A percentile compares a stretch with the other conserved stretches of the same genome.
phyloP scores from a whole-genome alignment of 148 eudicot species.

The Cornus florida region DNA sequence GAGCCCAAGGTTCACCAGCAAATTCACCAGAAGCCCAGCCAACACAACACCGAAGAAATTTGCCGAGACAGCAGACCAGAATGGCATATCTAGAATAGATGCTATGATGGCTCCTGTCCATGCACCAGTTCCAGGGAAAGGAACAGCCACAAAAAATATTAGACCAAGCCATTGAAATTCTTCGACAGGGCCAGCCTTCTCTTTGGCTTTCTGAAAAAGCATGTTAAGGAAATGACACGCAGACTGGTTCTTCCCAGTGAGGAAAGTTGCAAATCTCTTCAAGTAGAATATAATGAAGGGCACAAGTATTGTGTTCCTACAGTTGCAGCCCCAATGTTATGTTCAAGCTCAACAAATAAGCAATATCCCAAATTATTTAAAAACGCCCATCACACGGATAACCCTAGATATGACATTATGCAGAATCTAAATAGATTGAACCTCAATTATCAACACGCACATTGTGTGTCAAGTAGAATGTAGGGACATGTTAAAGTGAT shows the following conservation, averaged over 20 bases:
- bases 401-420: no score
- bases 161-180: conserved; percentile 97
- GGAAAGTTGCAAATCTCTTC: conserved; percentile 69
- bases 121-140: conserved; percentile 97
- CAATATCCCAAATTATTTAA: background rate
- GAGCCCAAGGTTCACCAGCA: conserved; percentile 88
- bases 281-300: conserved; percentile 85
- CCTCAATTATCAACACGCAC: background rate
- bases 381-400: background rate
- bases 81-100: conserved; percentile 88
- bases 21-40: conserved; percentile 83
- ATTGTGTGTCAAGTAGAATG: background rate
- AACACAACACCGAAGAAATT: conserved; percentile 89
- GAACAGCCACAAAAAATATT: conserved; percentile 95
- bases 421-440: background rate
- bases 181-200: conserved; percentile 79
- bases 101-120: conserved; percentile 96
- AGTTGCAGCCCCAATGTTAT: conserved; percentile 5
- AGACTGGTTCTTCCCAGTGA: conserved; percentile 50
- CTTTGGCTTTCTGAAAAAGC: conserved; percentile 68
- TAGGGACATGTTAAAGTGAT: background rate
- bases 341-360: conserved; percentile 6
- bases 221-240: conserved; percentile 56
- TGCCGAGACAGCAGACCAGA: conserved; percentile 80
- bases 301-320: conserved; percentile 93